These are phyloP conservation scores for Candida sithepensis DNA, from an alignment of 805 yeast species.

Conservation along the genomic window DNA sequence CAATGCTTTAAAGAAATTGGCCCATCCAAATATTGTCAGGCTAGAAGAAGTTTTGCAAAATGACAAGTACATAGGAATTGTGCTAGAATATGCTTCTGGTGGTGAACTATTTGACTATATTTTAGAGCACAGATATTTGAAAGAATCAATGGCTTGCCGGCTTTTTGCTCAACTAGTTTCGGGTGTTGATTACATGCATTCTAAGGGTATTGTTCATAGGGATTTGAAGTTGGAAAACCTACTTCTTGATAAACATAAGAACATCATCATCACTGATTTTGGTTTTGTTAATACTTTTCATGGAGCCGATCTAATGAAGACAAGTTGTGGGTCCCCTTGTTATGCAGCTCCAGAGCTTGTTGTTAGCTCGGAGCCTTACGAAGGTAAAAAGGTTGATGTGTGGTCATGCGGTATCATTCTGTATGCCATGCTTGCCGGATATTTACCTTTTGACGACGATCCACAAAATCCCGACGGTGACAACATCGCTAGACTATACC, in stretches of 20 bases:
- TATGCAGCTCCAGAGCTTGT: conserved; percentile 98
- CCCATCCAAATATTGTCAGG: conserved; percentile 91
- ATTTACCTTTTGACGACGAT: conserved; percentile 96
- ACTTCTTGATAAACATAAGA: conserved; percentile 78
- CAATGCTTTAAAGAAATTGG: conserved; percentile 77
- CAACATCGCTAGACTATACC: conserved; percentile 85
- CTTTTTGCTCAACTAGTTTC: conserved; percentile 89
- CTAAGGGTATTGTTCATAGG: conserved; percentile 75
- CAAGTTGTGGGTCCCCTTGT: conserved; percentile 96
- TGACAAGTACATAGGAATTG: conserved; percentile 94
- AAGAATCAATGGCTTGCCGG: conserved; percentile 82
- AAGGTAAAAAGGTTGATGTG: conserved; percentile 89
- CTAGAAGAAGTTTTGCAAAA: conserved; percentile 90
- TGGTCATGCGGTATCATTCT: conserved; percentile 97
- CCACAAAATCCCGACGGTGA: conserved; percentile 95
- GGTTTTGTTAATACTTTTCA: conserved; percentile 90
- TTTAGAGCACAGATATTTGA: conserved; percentile 76
- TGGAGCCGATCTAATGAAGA: conserved; percentile 78
- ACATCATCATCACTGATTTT: conserved; percentile 83
- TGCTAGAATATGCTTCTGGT: conserved; percentile 93
- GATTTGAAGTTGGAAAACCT: conserved; percentile 75
- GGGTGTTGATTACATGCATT: conserved; percentile 88
- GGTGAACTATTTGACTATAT: conserved; percentile 96
- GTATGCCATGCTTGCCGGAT: conserved; percentile 96
- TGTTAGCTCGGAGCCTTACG: conserved; percentile 79